Base-by-base conservation (phyloP, 805 yeast genomes). In the Metschnikowia arizonensis region DNA sequence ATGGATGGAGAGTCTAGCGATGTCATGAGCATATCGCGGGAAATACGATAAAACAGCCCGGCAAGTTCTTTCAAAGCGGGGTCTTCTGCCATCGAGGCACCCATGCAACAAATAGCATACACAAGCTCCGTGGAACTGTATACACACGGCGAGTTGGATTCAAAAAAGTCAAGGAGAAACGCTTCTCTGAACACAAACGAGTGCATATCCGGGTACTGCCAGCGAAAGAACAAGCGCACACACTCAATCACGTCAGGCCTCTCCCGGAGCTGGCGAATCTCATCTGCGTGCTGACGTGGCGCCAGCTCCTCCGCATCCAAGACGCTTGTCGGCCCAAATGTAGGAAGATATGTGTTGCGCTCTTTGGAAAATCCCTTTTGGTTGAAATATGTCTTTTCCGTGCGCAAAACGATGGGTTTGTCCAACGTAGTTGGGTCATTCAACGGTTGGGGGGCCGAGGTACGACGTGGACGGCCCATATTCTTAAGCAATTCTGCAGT, bases 191-290 rank as follows among this genome's bases (percentile, higher is more conserved):
- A 50, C 11, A 50, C 45, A 29, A 50, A 50, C n/a, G 52, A 46
- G 31, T 48, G 52, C 46, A 49, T 42, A 35, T 49, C 54, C 1
- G 54, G 54, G 35, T 50, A 50, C 45, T 46, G 52, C 54, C 54
- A 50, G 25, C 49, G 44, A 36, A 50, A 50, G 34, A 50, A 50
- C 25, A 46, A 44, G 35, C 44, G 35, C 34, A 50, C 33, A 18
- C 52, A 50, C 33, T 45, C 47, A 18, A 46, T 33, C 2, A 50
- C 28, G 12, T 14, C 17, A 11, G 54, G 46, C 41, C 44, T 45
- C 28, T 40, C 40, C 26, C 50, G 47, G 14, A 19, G 47, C 19
- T 23, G 36, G 39, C 34, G 36, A n/a, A 42, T 34, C 23, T 42
- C 44, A 1, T 35, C 44, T 0, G 36, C 38, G 11, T 36, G 47